Evolutionary conservation across 2,329 filamentous ascomycete genomes (phyloP), one percentile per base, ranked within the genome.

Genomic region (Aspergillus sergii): DNA sequence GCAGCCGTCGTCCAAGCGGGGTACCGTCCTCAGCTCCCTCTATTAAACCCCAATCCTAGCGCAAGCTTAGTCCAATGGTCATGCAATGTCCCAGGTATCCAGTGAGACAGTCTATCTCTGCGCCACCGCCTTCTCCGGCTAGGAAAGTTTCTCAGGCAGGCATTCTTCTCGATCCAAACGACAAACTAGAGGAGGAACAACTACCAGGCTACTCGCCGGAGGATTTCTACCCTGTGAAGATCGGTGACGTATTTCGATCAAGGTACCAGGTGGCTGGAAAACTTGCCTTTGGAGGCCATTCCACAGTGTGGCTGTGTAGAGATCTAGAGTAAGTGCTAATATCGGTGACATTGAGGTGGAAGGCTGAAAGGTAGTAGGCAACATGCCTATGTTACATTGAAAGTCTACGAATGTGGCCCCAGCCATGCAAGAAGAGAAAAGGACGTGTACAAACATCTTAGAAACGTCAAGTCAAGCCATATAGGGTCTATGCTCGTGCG

Each of bases 371-470:
- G 34, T 46, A 46, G 12, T 19, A 58, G 60, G 34, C 55, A 36
- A 34, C 60, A 62, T 21, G 11, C 9, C 14, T 68, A 60, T 54
- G 61, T 66, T 43, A 61, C 61, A 59, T 63, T 65, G 23, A 61
- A 57, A 50, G 26, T 51, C 7, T 61, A 23, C 43, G 59, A 57
- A 23, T 21, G 32, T 12, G 43, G 65, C 36, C 67, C 64, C n/a
- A 39, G 21, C 32, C 51, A 67, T 50, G 56, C 32, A 34, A 58
- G 30, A 61, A 57, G 63, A 57, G 67, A 71, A 60, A 61, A 56
- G 34, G 61, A 68, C 14, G 59, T 68, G 1, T 71, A 71, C 50
- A 45, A 63, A 1, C 62, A 71, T 63, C 64, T 73, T 19, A 61
- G 21, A 23, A 64, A n/a, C 5, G 5, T 72, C 21, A 66, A 64